Percentiles rank a stretch among this genome's conserved stretches.
Evolutionary conservation across 2,329 filamentous ascomycete genomes (phyloP).

Genomic region (Venturia nashicola): DNA sequence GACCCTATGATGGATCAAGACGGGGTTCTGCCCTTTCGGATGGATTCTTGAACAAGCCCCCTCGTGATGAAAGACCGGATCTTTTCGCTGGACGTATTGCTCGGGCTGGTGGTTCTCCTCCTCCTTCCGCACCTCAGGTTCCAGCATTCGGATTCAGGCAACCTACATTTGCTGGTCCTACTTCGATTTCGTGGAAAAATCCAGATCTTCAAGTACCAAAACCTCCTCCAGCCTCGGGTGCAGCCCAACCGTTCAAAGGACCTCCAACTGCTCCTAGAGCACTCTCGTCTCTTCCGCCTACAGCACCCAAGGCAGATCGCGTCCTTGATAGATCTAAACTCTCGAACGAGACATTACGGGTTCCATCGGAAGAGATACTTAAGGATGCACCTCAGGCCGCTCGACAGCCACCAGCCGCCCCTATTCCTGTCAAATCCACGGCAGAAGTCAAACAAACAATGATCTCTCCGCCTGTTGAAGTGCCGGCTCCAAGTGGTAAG

Average conservation of each 20-base stretch:
- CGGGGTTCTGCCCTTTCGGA: constrained; percentile 25
- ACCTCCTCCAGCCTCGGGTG: constrained; percentile 16
- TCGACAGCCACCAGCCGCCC: not conserved
- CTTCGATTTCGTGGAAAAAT: constrained; percentile 30
- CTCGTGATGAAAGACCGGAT: constrained; percentile 31
- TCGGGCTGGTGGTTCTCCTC: constrained; percentile 35
- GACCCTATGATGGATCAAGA: constrained; percentile 15
- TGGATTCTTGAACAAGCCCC: constrained; percentile 17
- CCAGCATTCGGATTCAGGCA: constrained; percentile 38
- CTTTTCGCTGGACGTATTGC: constrained; percentile 31
- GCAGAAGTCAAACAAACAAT: not conserved
- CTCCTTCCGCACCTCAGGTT: constrained; percentile 40
- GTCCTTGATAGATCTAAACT: constrained; percentile 17
- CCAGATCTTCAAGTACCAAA: constrained; percentile 21
- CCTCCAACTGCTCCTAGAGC: constrained; percentile 25
- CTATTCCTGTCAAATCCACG: not conserved
- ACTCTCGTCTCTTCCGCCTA: constrained; percentile 23
- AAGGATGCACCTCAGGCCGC: constrained; percentile 10
- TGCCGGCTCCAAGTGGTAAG: not conserved
- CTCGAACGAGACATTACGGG: constrained; percentile 12
- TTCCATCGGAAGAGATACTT: constrained; percentile 9
- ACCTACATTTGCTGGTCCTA: constrained; percentile 10
- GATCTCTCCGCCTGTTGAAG: not conserved
- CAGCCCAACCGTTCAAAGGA: constrained; percentile 17
- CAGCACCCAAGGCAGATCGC: constrained; percentile 28